Percentiles rank a stretch among this genome's conserved stretches.
Evolutionary conservation across 352 stramenopile genomes (phyloP).

Genomic region (Globisporangium cystogenes): DNA sequence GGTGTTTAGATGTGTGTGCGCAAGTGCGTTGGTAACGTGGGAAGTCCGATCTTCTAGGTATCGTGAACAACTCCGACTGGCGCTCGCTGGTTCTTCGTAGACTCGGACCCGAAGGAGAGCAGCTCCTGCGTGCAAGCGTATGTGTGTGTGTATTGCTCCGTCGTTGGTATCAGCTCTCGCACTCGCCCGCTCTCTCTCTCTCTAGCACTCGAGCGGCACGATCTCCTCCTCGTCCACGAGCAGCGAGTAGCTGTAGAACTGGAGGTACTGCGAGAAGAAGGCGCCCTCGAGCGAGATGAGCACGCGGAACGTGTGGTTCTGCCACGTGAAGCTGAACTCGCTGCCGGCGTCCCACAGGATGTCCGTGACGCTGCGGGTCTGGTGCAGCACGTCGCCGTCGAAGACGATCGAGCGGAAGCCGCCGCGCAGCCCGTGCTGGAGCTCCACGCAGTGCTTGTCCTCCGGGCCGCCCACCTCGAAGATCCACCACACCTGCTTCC

Average conservation of each 20-base stretch:
- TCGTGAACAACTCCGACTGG: too few species aligned
- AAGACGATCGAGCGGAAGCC: constrained; percentile 71
- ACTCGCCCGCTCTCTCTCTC: too few species aligned
- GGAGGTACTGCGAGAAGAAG: constrained; percentile 81
- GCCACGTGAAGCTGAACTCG: constrained; percentile 64
- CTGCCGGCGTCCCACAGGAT: constrained; percentile 80
- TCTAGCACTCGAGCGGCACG: constrained; percentile 28
- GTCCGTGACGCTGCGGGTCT: constrained; percentile 63
- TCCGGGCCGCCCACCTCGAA: constrained; percentile 49
- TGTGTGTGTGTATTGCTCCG: too few species aligned
- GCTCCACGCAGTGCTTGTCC: constrained; percentile 58
- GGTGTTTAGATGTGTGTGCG: background rate
- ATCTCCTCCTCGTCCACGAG: constrained; percentile 77
- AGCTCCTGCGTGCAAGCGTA: too few species aligned
- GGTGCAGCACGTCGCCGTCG: constrained; percentile 55
- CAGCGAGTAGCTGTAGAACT: constrained; percentile 82
- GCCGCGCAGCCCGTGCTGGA: constrained; percentile 73
- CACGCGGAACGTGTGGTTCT: constrained; percentile 66
- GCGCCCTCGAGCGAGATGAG: constrained; percentile 72
- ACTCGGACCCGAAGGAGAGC: too few species aligned
- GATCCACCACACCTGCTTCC: constrained; percentile 86
- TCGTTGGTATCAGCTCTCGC: too few species aligned
- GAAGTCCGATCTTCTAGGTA: too few species aligned
- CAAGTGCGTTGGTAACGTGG: too few species aligned
- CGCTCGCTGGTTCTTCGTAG: too few species aligned